These are phyloP conservation scores for Spinacia oleracea DNA, from an alignment of 179 eudicot species.

Conservation along the genomic window DNA sequence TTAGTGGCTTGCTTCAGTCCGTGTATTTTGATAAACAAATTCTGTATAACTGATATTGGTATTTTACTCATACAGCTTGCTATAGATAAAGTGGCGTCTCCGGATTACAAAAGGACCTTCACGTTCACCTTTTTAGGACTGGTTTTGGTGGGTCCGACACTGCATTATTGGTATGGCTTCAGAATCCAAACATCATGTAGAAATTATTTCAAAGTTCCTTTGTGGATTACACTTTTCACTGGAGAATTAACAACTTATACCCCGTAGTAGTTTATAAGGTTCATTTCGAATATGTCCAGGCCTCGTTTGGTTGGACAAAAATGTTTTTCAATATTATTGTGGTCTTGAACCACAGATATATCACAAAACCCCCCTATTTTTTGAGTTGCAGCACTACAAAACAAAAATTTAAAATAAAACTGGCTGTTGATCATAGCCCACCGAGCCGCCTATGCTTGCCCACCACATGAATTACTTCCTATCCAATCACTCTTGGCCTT, in stretches of 20 bases:
- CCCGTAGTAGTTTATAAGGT: not conserved
- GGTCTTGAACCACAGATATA: too few species aligned
- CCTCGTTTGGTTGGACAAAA: too few species aligned
- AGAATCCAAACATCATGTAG: constrained; percentile 1
- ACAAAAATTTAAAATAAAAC: too few species aligned
- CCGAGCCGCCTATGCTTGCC: too few species aligned
- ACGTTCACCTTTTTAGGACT: constrained; percentile 71
- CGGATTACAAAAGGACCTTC: constrained; percentile 67
- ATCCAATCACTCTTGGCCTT: too few species aligned
- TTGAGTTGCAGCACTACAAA: too few species aligned
- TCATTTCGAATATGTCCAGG: not conserved
- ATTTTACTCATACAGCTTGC: constrained; percentile 47
- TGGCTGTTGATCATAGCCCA: too few species aligned
- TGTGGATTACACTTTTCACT: not conserved
- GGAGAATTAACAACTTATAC: not conserved
- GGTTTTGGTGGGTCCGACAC: constrained; percentile 85
- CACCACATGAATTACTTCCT: too few species aligned
- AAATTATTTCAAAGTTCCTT: not conserved
- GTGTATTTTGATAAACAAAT: not conserved
- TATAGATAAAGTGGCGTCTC: constrained; percentile 72
- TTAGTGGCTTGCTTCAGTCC: not conserved
- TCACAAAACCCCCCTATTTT: too few species aligned
- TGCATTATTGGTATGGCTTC: constrained; percentile 78
- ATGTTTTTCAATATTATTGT: too few species aligned
- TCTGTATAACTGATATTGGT: constrained; percentile 8